Conservation (phyloP, 805 yeast species). For the Myxozyma udenii region DNA sequence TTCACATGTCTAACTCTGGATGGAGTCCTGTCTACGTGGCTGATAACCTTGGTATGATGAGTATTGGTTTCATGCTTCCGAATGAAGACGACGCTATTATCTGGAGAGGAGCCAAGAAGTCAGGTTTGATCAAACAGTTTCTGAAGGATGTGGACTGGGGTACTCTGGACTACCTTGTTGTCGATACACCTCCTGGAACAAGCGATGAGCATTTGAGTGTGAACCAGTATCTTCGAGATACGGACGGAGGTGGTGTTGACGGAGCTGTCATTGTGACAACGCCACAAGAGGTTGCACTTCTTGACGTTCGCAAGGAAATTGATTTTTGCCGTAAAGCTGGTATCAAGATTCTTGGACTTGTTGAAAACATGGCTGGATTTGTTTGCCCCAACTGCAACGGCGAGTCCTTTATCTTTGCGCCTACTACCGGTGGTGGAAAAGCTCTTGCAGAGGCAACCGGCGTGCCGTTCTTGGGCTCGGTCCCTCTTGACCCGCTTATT, state of each 20-base stretch:
- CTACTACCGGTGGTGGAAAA: slow-evolving; percentile 97
- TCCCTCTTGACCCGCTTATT: slow-evolving; percentile 93
- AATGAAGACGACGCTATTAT: slow-evolving; percentile 46
- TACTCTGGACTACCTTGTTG: slow-evolving; percentile 67
- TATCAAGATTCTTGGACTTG: slow-evolving; percentile 80
- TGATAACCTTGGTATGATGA: slow-evolving; percentile 92
- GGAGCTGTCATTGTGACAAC: slow-evolving; percentile 95
- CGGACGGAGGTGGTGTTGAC: slow-evolving; percentile 90
- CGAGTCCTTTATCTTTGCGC: slow-evolving; percentile 81
- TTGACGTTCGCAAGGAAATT: slow-evolving; percentile 94
- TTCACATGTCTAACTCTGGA: slow-evolving; percentile 87
- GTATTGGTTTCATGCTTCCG: slow-evolving; percentile 65
- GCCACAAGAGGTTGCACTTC: slow-evolving; percentile 93
- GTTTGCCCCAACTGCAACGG: slow-evolving; percentile 94
- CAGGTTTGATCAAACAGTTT: slow-evolving; percentile 87
- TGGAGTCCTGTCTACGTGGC: slow-evolving; percentile 97
- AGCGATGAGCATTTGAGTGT: slow-evolving; percentile 95
- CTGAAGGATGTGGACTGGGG: slow-evolving; percentile 97
- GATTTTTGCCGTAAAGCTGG: slow-evolving; percentile 92
- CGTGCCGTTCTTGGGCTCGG: slow-evolving; percentile 81
- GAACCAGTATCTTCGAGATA: slow-evolving; percentile 79
- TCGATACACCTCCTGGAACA: slow-evolving; percentile 99
- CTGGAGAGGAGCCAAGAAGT: slow-evolving; percentile 97
- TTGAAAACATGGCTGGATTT: slow-evolving; percentile 97
- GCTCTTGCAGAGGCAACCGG: slow-evolving; percentile 74